Evolutionary conservation across 768 basidiomycete species (phyloP).

Genomic region (Arthromyces matolae): DNA sequence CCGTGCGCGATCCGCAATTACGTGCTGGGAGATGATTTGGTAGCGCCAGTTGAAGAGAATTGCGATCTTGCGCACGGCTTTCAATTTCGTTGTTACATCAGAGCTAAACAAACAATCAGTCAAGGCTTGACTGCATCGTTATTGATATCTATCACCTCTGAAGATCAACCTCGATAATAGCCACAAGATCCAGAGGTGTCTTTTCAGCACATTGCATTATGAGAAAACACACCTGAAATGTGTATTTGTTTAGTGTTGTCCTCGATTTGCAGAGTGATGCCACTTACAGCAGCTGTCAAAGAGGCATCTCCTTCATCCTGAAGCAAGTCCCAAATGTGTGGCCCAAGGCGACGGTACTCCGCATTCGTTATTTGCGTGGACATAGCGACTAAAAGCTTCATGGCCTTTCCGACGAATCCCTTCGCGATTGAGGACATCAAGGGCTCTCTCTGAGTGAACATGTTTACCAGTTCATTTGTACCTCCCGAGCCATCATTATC

Average conservation of each 20-base stretch:
- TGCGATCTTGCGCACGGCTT: conserved; percentile 53
- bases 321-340: conserved; percentile 55
- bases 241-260: too few species aligned
- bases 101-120: conserved; percentile 35
- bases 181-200: conserved; percentile 42
- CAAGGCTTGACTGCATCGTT: neutral
- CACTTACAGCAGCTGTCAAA: conserved; percentile 48
- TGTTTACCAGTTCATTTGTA: conserved; percentile 29
- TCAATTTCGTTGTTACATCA: conserved; percentile 42
- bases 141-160: conserved; percentile 39
- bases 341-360: conserved; percentile 50
- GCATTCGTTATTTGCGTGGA: conserved; percentile 48
- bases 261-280: too few species aligned
- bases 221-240: conserved; percentile 64
- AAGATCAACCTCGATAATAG: conserved; percentile 51
- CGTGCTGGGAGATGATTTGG: conserved; percentile 60
- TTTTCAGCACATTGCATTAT: conserved; percentile 74
- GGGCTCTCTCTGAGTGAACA: conserved; percentile 34
- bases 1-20: conserved; percentile 55
- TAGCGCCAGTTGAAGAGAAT: conserved; percentile 64
- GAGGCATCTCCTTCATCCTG: conserved; percentile 40
- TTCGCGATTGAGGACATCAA: conserved; percentile 42
- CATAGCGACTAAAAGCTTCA: conserved; percentile 62
- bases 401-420: conserved; percentile 41
- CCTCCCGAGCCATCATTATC: conserved; percentile 13